Conservation (phyloP, 2,329 filamentous ascomycete species). For the Dryadomyces quercivorus region DNA sequence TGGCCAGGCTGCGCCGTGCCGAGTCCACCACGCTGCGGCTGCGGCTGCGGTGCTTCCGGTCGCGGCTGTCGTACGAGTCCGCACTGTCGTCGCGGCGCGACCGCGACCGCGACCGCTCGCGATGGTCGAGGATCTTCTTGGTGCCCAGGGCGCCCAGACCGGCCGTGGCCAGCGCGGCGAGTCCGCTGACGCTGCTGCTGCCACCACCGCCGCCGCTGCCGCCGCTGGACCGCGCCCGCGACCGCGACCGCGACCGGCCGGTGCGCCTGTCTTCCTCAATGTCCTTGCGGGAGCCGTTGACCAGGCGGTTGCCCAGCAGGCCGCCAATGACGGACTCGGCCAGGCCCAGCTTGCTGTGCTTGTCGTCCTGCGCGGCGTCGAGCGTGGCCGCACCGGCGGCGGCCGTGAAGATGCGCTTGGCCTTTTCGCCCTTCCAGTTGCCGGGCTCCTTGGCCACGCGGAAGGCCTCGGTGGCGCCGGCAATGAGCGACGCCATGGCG, state of each 20-base stretch:
- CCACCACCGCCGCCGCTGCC: conserved; percentile 25
- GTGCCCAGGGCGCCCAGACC: conserved; percentile 47
- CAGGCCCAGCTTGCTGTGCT: conserved; percentile 72
- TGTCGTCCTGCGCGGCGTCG: conserved; percentile 60
- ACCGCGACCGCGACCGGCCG: conserved; percentile 59
- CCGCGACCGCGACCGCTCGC: conserved; percentile 36
- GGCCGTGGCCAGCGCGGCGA: conserved; percentile 52
- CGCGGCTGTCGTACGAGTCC: conserved; percentile 34
- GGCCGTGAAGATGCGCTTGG: conserved; percentile 81
- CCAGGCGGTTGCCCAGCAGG: conserved; percentile 70
- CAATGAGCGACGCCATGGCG: conserved; percentile 79
- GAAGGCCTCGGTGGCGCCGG: conserved; percentile 86
- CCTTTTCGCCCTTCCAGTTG: conserved; percentile 81
- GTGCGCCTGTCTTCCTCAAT: conserved; percentile 48
- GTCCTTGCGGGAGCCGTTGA: conserved; percentile 64
- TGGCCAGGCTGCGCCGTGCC: conserved; percentile 48
- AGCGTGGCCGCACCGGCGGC: conserved; percentile 78
- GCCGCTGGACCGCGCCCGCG: conserved; percentile 42
- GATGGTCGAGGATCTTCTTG: conserved; percentile 44
- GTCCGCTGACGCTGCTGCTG: conserved; percentile 29
- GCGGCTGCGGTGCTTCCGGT: conserved; percentile 34
- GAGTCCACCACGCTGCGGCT: conserved; percentile 55
- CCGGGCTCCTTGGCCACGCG: conserved; percentile 80
- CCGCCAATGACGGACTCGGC: conserved; percentile 82
- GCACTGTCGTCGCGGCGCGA: conserved; percentile 43